Conservation (phyloP, 768 basidiomycete genomes). For the Macrolepiota albuminosa region DNA sequence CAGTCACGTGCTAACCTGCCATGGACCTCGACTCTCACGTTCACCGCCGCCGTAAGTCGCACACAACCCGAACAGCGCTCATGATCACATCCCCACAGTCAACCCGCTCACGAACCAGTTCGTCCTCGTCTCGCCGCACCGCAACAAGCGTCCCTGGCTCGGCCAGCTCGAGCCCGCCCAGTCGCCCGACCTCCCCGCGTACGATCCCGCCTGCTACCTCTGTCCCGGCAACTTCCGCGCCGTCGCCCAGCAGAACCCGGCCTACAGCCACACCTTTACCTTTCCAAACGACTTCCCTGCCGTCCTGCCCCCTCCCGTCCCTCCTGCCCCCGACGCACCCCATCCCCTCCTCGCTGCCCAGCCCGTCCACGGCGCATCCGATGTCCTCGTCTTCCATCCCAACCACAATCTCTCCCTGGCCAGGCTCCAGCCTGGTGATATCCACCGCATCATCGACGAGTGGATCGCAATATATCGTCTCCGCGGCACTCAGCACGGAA, state of each 20-base stretch:
- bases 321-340: constrained; percentile 40
- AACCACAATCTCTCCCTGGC: constrained; percentile 84
- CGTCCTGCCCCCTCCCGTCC: constrained; percentile 59
- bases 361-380: constrained; percentile 79
- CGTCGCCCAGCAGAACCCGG: constrained; percentile 63
- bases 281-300: constrained; percentile 87
- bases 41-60: constrained; percentile 61
- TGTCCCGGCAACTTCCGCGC: constrained; percentile 82
- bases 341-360: constrained; percentile 62
- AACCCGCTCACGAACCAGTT: constrained; percentile 78
- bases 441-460: constrained; percentile 59
- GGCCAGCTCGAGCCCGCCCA: constrained; percentile 77
- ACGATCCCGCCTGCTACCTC: constrained; percentile 78
- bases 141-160: constrained; percentile 87
- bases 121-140: constrained; percentile 84
- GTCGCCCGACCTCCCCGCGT: constrained; percentile 43
- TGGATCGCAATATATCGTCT: constrained; percentile 66
- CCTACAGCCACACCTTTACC: constrained; percentile 60
- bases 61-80: neutral
- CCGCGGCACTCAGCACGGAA: constrained; percentile 60
- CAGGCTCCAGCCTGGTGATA: constrained; percentile 50
- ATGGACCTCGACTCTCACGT: constrained; percentile 53
- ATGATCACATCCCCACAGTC: constrained; percentile 35
- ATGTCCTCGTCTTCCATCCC: constrained; percentile 84
- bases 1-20: too few relatives aligned